A percentile compares a stretch with the other conserved stretches of the same genome.
These are phyloP conservation scores for Boletus pseudopeckii DNA, from an alignment of 768 basidiomycete species.

Conservation along the genomic window DNA sequence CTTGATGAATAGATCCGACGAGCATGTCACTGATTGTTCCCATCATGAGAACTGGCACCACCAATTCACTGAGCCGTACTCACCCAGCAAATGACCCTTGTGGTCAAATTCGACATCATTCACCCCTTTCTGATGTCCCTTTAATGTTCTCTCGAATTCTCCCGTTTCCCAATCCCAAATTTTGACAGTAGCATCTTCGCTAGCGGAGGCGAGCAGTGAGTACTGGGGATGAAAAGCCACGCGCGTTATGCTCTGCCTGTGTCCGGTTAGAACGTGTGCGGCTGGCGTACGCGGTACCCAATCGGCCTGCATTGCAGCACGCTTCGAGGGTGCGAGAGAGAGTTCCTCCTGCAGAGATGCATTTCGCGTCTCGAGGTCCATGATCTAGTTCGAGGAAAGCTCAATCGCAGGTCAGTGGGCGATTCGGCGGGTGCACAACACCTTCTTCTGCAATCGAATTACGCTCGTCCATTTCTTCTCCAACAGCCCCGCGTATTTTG, in stretches of 20 bases:
- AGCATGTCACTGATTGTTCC: constrained; percentile 46
- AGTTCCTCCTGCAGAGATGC: constrained; percentile 74
- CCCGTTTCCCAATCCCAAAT: constrained; percentile 98
- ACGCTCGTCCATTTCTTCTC: constrained; percentile 99
- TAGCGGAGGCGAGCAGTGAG: constrained; percentile 78
- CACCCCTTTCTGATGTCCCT: constrained; percentile 88
- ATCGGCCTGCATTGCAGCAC: constrained; percentile 64
- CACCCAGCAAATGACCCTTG: constrained; percentile 80
- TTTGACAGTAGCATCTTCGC: constrained; percentile 87
- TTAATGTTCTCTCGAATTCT: constrained; percentile 87
- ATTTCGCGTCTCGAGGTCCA: constrained; percentile 88
- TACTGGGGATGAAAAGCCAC: constrained; percentile 87
- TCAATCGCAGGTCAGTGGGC: constrained; percentile 3
- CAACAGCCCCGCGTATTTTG: constrained; percentile 80
- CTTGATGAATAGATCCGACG: constrained; percentile 87
- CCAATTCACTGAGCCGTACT: constrained; percentile 12
- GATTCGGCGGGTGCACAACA: constrained; percentile 28
- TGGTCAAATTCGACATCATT: constrained; percentile 86
- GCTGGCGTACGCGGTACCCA: constrained; percentile 90
- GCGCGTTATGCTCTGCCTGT: constrained; percentile 71
- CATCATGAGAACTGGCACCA: background rate
- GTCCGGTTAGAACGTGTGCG: constrained; percentile 71
- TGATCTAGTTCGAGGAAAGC: constrained; percentile 56
- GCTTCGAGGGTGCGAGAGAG: constrained; percentile 45
- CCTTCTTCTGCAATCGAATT: constrained; percentile 94